Evolutionary conservation across 2,329 filamentous ascomycete species (phyloP), one percentile per base, ranked within the genome.

Genomic region (Talaromyces pinophilus): DNA sequence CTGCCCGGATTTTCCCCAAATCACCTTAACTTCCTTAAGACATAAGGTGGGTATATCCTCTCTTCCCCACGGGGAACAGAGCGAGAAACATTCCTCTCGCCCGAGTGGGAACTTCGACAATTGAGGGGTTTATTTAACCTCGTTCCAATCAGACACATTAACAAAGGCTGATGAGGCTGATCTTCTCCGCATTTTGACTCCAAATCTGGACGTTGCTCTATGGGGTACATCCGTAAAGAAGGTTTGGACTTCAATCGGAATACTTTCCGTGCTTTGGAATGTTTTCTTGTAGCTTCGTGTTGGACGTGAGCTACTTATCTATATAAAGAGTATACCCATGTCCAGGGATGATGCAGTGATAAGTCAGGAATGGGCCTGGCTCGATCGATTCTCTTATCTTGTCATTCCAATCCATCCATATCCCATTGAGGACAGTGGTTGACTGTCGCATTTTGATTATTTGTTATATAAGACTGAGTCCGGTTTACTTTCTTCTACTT

Each of bases 211-310:
- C n/a, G 5, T 33, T 40, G n/a, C 50, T 54, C 50, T 57, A 40
- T 11, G 54, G 33, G 19, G 33, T 57, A 40, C 50, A 54, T 33
- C 15, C 28, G 50, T n/a, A 38, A 15, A 38, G 30, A 38, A 40
- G 33, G n/a, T 38, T 57, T 38, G 8, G 19, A 19, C 33, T 22
- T 38, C 33, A 42, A 54, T 52, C 61, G 61, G 48, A 35, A 33
- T 55, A 55, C 30, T 42, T 55, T 55, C 61, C 48, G 48, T 40
- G 15, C 22, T 13, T 55, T 54, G 61, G 61, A 63, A 63, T 63
- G 61, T 38, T 22, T 15, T 55, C 48, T 33, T 55, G 7, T 54
- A 46, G 54, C 54, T 40, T 25, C 33, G 54, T 57, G 33, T 57
- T 40, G n/a, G 10, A 57, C 33, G 11, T 35, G 52, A 38, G n/a